A percentile compares a stretch with the other conserved stretches of the same genome.
phyloP scores from a whole-genome alignment of 805 yeast genomes.

The Candida namnaoensis region DNA sequence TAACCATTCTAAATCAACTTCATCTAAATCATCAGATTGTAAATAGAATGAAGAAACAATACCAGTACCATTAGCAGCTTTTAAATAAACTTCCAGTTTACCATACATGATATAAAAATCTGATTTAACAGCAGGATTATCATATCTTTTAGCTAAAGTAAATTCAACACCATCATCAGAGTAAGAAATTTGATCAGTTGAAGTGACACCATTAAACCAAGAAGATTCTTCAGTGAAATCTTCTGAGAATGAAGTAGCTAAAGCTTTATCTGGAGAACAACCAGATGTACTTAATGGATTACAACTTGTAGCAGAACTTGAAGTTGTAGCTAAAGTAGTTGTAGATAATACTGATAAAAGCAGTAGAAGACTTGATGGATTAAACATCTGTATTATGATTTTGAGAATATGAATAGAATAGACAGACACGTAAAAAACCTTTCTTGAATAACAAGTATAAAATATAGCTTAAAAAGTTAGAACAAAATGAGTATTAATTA shows the following conservation, averaged over 20 bases:
- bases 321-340: slow-evolving; percentile 6
- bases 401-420: no score
- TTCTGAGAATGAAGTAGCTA: slow-evolving; percentile 44
- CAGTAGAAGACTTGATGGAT: not conserved
- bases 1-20: slow-evolving; percentile 81
- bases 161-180: slow-evolving; percentile 52
- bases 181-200: slow-evolving; percentile 36
- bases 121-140: slow-evolving; percentile 73
- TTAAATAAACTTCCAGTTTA: slow-evolving; percentile 59
- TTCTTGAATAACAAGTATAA: no score
- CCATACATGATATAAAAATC: slow-evolving; percentile 88
- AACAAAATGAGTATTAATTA: no score
- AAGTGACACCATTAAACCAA: slow-evolving; percentile 31
- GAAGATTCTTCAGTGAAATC: slow-evolving; percentile 41
- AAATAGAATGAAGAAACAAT: slow-evolving; percentile 74
- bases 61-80: slow-evolving; percentile 74
- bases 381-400: no score
- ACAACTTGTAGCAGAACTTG: slow-evolving; percentile 20
- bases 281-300: slow-evolving; percentile 30
- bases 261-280: slow-evolving; percentile 49
- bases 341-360: not conserved
- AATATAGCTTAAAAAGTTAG: no score
- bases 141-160: slow-evolving; percentile 52
- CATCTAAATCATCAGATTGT: slow-evolving; percentile 82
- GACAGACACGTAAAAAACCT: no score